These are phyloP conservation scores for Xanthoconium purpureum DNA, from an alignment of 768 basidiomycete genomes.

Conservation along the genomic window DNA sequence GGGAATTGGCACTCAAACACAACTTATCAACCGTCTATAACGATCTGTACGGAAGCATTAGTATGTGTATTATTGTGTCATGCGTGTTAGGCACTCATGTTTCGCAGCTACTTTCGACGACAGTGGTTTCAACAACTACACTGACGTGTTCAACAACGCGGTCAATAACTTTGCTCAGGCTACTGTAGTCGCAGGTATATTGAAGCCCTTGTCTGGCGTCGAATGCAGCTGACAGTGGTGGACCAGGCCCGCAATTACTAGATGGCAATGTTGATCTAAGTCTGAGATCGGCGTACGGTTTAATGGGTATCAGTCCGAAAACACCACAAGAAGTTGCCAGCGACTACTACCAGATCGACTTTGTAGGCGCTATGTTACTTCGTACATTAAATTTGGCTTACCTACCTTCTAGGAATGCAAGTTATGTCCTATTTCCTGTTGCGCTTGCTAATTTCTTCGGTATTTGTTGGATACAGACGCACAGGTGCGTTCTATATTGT, in stretches of 20 bases:
- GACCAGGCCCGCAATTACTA: conserved; percentile 10
- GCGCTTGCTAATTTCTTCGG: conserved; percentile 1
- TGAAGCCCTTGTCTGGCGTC: conserved; percentile 35
- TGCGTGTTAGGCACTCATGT: background rate
- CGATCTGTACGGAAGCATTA: conserved; percentile 41
- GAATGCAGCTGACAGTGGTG: conserved; percentile 33
- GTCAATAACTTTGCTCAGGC: conserved; percentile 40
- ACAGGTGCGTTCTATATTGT: conserved; percentile 19
- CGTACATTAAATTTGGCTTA: conserved; percentile 1
- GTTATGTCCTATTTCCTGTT: conserved; percentile 2
- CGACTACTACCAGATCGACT: conserved; percentile 55
- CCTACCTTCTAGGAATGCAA: conserved; percentile 25
- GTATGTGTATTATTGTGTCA: conserved; percentile 32
- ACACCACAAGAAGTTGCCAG: conserved; percentile 47
- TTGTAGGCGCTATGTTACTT: conserved; percentile 10
- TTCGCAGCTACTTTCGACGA: conserved; percentile 51
- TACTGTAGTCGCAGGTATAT: conserved; percentile 44
- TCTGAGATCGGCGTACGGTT: conserved; percentile 50
- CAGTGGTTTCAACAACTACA: conserved; percentile 47
- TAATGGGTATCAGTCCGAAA: conserved; percentile 45
- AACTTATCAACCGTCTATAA: conserved; percentile 45
- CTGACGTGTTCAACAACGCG: conserved; percentile 40
- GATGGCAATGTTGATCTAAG: conserved; percentile 47
- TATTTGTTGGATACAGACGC: conserved; percentile 13
- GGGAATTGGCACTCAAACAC: conserved; percentile 54